These are phyloP conservation scores for Apostasia ramifera DNA, from an alignment of 106 monocot genomes.

Conservation along the genomic window DNA sequence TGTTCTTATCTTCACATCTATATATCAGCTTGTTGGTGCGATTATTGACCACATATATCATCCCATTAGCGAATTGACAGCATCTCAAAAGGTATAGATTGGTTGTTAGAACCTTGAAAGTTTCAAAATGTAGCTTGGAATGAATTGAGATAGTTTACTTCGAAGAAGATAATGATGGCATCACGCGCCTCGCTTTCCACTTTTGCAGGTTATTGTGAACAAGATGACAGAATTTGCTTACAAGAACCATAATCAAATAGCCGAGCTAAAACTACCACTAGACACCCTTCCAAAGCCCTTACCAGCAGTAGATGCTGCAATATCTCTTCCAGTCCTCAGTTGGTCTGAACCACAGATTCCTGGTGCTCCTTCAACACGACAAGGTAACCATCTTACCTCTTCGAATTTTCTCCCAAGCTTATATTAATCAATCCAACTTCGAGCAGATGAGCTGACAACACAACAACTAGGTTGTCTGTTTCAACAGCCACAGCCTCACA, in stretches of 20 bases:
- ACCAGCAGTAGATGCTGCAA: neutral
- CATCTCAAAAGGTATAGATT: conserved; percentile 46
- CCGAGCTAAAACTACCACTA: conserved; percentile 24
- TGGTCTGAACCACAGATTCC: conserved; percentile 13
- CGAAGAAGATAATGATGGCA: no score
- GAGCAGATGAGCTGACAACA: conserved; percentile 18
- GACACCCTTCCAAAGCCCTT: conserved; percentile 3
- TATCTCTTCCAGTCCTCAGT: conserved; percentile 1
- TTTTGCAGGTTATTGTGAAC: conserved; percentile 41
- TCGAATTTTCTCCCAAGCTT: neutral
- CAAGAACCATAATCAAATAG: conserved; percentile 29
- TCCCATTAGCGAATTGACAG: conserved; percentile 25
- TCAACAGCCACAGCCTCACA: conserved; percentile 1
- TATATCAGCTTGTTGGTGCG: conserved; percentile 50
- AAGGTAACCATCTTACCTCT: conserved; percentile 15
- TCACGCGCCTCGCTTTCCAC: neutral
- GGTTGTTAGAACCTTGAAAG: no score
- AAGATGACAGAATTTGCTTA: conserved; percentile 53
- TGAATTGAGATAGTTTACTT: no score
- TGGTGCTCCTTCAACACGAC: neutral
- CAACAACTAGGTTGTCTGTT: conserved; percentile 13
- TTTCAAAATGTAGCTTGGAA: no score
- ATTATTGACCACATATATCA: conserved; percentile 30
- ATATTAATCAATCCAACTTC: neutral
- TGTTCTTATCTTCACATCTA: conserved; percentile 53